Conservation (phyloP, 495 filamentous ascomycete genomes). For the Parmelia sp. region DNA sequence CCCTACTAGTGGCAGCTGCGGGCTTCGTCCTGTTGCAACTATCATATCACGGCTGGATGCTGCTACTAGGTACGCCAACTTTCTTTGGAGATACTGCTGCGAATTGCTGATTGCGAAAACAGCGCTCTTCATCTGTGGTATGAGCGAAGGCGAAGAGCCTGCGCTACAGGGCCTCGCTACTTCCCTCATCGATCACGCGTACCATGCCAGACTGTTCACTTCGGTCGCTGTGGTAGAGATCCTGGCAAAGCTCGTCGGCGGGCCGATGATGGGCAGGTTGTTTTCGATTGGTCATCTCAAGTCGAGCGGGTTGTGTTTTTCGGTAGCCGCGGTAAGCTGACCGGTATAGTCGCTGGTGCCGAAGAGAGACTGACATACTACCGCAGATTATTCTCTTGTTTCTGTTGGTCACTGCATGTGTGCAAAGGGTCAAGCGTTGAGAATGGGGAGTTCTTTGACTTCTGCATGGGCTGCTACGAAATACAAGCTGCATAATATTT, state of each 20-base stretch:
- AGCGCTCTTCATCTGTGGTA: conserved; percentile 20
- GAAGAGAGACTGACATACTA: conserved; percentile 1
- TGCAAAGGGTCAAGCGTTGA: conserved; percentile 13
- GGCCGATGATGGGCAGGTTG: conserved; percentile 17
- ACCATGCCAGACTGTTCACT: conserved; percentile 23
- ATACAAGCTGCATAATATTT: neutral
- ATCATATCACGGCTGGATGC: conserved; percentile 18
- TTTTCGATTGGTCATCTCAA: conserved; percentile 20
- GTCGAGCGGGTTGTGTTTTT: conserved; percentile 19
- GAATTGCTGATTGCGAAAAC: neutral
- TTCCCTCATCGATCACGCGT: conserved; percentile 13
- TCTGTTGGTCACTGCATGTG: conserved; percentile 9
- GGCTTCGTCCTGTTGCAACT: conserved; percentile 22
- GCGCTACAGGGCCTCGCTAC: conserved; percentile 23
- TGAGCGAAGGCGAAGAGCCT: conserved; percentile 21
- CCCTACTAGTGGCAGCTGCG: conserved; percentile 13
- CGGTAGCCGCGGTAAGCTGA: conserved; percentile 13
- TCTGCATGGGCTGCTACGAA: too few relatives aligned
- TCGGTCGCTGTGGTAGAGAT: conserved; percentile 23
- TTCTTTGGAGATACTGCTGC: neutral
- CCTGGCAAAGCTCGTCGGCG: conserved; percentile 22
- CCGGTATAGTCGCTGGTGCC: neutral
- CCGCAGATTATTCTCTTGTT: conserved; percentile 9
- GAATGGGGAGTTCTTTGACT: too few relatives aligned
- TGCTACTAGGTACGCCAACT: conserved; percentile 14